A percentile compares a stretch with the other conserved stretches of the same genome.
Conservation (phyloP, 106 monocot genomes). For the Allium sativum region DNA sequence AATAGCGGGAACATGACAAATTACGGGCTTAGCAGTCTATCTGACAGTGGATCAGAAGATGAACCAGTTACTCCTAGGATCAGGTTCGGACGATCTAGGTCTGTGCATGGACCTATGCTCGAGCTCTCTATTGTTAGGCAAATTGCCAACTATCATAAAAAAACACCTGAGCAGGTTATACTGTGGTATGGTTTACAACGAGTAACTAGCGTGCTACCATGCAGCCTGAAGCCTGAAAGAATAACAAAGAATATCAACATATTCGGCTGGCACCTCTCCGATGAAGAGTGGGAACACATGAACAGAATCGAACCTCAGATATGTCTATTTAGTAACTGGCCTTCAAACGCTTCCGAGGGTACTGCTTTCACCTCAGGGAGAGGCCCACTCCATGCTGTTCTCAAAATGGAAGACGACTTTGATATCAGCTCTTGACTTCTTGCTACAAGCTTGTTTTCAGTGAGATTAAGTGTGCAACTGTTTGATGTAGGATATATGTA, state of each 20-base stretch:
- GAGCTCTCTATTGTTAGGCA: conserved; percentile 67
- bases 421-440: conserved; percentile 28
- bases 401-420: conserved; percentile 62
- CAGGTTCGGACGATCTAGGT: conserved; percentile 69
- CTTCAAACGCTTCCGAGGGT: conserved; percentile 25
- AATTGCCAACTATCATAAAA: conserved; percentile 57
- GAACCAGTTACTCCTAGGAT: conserved; percentile 81
- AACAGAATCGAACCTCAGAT: conserved; percentile 69
- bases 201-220: conserved; percentile 68
- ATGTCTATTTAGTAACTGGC: conserved; percentile 56
- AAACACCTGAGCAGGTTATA: conserved; percentile 83
- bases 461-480: too few species aligned
- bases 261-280: conserved; percentile 56
- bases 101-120: conserved; percentile 85
- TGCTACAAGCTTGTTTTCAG: too few species aligned
- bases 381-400: conserved; percentile 71
- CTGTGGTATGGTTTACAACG: conserved; percentile 66
- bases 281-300: conserved; percentile 46
- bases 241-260: conserved; percentile 59
- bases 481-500: too few species aligned
- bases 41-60: conserved; percentile 87
- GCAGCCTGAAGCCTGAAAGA: conserved; percentile 57
- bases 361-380: conserved; percentile 28
- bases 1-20: conserved; percentile 15
- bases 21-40: conserved; percentile 17